A percentile compares a stretch with the other conserved stretches of the same genome.
Conservation (phyloP, 2,329 filamentous ascomycete species). For the Nigrospora oryzae region DNA sequence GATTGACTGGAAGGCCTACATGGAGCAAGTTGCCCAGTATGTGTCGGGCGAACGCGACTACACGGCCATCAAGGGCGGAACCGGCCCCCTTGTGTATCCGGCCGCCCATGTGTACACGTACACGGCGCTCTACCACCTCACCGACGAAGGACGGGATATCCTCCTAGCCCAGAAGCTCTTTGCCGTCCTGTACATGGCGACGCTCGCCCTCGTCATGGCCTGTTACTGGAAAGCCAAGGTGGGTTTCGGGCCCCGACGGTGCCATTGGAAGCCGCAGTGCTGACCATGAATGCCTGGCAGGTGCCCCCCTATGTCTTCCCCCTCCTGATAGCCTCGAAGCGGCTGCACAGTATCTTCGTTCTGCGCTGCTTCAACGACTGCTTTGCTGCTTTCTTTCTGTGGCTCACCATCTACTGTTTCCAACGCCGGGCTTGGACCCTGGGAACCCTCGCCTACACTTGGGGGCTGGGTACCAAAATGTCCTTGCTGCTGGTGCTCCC, state of each 20-base stretch:
- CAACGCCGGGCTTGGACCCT: constrained; percentile 67
- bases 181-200: constrained; percentile 66
- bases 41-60: constrained; percentile 84
- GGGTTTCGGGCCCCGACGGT: constrained; percentile 9
- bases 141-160: constrained; percentile 68
- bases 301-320: constrained; percentile 82
- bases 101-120: constrained; percentile 92
- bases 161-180: constrained; percentile 78
- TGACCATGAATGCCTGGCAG: constrained; percentile 27
- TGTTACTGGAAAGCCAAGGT: constrained; percentile 74
- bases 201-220: constrained; percentile 67
- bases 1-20: constrained; percentile 96
- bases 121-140: constrained; percentile 68
- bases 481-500: constrained; percentile 75
- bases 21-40: constrained; percentile 82
- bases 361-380: constrained; percentile 94
- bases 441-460: constrained; percentile 64
- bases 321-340: constrained; percentile 79
- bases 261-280: not conserved
- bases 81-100: constrained; percentile 91
- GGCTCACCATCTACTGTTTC: constrained; percentile 69
- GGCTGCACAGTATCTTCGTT: constrained; percentile 88
- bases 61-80: constrained; percentile 73
- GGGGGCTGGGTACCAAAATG: constrained; percentile 93
- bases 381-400: constrained; percentile 77